Evolutionary conservation across 305 asterid species (phyloP), one percentile per base, ranked within the genome.

Genomic region (Petunia hybrid): DNA sequence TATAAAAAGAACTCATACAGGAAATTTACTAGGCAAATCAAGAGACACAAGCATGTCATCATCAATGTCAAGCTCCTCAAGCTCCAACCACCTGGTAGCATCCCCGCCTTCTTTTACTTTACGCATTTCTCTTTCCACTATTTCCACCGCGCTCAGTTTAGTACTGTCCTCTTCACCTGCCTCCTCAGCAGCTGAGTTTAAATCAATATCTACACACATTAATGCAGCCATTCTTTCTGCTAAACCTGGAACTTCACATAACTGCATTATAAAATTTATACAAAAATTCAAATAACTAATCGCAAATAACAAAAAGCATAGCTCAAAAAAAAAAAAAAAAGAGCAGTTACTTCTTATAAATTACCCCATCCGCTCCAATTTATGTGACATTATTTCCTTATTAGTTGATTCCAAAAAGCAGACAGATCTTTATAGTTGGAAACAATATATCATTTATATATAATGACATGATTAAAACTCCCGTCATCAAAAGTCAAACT

Each of bases 181-280:
- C 51, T 84, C 92, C 76, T 86, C 91, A 55, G 53, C 88, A n/a
- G 90, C 94, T 40, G 80, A 80, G 85, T 81, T 80, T 83, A 89
- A 87, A 89, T 94, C 97, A 82, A 55, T 81, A 86, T 92, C 97
- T 83, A 94, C 97, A 80, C 98, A 94, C 98, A 94, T 94, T 80
- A 96, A 79, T 79, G 97, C 84, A 79, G 97, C 94, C 98, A 96
- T 94, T 86, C 99, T 92, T 80, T 94, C 93, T 81, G 92, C 97
- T 91, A 96, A 85, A 57, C 99, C 97, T 2, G 97, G 96, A 84
- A 92, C 88, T 89, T 94, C 97, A 89, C 86, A 90, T 90, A 94
- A 82, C 98, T 95, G 93, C 89, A 90, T 73, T 35, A 51, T 73
- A 45, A 73, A 35, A 73, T 35, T 73, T 6, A 0, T 6, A 3